phyloP scores from a whole-genome alignment of 2,329 filamentous ascomycete genomes.

The Cytospora schulzeri region DNA sequence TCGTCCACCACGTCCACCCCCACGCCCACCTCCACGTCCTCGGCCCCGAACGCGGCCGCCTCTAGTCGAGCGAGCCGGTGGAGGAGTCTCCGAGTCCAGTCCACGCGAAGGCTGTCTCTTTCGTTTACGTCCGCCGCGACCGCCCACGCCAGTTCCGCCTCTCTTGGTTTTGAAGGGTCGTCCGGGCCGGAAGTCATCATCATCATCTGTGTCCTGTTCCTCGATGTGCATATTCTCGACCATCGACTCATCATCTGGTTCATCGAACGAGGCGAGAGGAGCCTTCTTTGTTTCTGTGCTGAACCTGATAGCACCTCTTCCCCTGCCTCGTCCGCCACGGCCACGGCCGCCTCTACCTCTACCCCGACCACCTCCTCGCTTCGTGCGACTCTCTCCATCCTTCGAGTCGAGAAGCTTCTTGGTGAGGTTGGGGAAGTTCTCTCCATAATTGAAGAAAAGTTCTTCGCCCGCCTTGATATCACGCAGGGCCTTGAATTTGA shows the following conservation, averaged over 20 bases:
- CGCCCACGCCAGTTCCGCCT: slow-evolving; percentile 13
- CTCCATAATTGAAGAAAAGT: slow-evolving; percentile 80
- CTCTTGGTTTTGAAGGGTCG: slow-evolving; percentile 15
- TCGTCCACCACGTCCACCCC: slow-evolving; percentile 21
- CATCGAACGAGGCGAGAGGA: slow-evolving; percentile 7
- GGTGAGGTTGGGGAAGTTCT: slow-evolving; percentile 65
- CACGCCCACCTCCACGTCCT: slow-evolving; percentile 14
- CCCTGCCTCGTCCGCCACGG: slow-evolving; percentile 25
- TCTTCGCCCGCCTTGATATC: slow-evolving; percentile 74
- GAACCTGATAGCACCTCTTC: slow-evolving; percentile 22
- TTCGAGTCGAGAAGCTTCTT: slow-evolving; percentile 53
- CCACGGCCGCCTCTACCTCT: slow-evolving; percentile 23
- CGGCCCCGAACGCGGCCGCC: slow-evolving; percentile 17
- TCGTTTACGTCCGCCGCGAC: slow-evolving; percentile 24
- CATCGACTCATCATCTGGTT: slow-evolving; percentile 17
- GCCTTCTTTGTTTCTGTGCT: slow-evolving; percentile 26
- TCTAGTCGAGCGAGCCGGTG: slow-evolving; percentile 10
- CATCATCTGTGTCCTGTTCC: slow-evolving; percentile 31
- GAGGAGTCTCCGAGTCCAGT: slow-evolving; percentile 19
- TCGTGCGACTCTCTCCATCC: slow-evolving; percentile 31
- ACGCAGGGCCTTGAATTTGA: slow-evolving; percentile 70
- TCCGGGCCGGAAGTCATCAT: slow-evolving; percentile 27
- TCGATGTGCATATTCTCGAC: slow-evolving; percentile 13
- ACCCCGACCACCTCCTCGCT: slow-evolving; percentile 18
- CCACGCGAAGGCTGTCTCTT: slow-evolving; percentile 21